Evolutionary conservation across 1,284 basidiomycete species (phyloP).

Genomic region (Volvariella volvacea): DNA sequence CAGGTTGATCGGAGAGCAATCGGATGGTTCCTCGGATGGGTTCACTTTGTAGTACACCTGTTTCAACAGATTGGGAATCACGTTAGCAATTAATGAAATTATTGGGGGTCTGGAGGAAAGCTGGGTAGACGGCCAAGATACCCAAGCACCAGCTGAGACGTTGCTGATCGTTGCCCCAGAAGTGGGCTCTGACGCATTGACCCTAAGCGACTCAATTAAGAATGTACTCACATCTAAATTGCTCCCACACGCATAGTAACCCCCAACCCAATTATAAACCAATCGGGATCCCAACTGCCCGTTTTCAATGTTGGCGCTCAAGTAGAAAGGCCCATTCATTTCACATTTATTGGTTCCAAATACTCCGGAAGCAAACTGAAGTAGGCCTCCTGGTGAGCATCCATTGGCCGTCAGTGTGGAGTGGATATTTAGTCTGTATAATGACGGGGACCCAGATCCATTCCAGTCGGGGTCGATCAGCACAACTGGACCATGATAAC

Average conservation of each 20-base stretch:
- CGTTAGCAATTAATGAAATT: too few species aligned
- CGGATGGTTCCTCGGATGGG: slow-evolving; percentile 13
- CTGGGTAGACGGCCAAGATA: too few species aligned
- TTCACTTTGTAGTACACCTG: slow-evolving; percentile 23
- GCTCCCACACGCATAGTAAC: slow-evolving; percentile 22
- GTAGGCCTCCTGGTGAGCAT: slow-evolving; percentile 17
- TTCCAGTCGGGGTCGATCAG: slow-evolving; percentile 1
- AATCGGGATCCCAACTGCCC: slow-evolving; percentile 21
- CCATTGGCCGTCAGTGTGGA: slow-evolving; percentile 17
- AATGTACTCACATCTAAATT: slow-evolving; percentile 21
- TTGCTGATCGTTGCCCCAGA: too few species aligned
- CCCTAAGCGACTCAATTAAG: too few species aligned
- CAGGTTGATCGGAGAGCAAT: slow-evolving; percentile 17
- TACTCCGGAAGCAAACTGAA: too few species aligned
- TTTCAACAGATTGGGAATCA: too few species aligned
- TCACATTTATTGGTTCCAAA: slow-evolving; percentile 23
- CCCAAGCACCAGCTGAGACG: too few species aligned
- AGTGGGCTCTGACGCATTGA: too few species aligned
- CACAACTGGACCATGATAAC: slow-evolving; percentile 18
- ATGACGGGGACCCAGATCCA: too few species aligned
- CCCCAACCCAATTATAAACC: slow-evolving; percentile 21
- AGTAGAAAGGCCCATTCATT: slow-evolving; percentile 16
- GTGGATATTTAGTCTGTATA: slow-evolving; percentile 10
- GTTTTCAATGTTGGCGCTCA: slow-evolving; percentile 19
- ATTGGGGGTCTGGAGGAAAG: neutral